Conservation (phyloP, 495 filamentous ascomycete species). For the Penicillium dipodomyicola region DNA sequence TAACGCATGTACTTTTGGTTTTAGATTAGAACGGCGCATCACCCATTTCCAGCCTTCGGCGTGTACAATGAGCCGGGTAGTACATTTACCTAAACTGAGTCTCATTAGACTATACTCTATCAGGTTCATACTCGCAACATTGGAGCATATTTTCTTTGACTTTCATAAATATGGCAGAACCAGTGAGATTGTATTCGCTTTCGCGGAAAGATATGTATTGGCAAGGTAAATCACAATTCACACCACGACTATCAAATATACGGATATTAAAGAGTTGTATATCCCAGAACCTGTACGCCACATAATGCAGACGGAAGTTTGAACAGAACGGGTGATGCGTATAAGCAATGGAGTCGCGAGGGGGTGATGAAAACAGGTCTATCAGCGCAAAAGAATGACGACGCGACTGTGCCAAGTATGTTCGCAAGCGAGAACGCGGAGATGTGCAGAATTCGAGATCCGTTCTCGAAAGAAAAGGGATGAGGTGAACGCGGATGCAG, state of each 20-base stretch:
- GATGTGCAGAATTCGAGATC: not conserved
- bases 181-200: not conserved
- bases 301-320: slow-evolving; percentile 1
- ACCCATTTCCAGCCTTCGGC: not conserved
- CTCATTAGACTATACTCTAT: too few species aligned
- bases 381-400: not conserved
- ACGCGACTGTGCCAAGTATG: not conserved
- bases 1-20: not conserved
- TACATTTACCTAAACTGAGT: not conserved
- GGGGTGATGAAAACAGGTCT: not conserved
- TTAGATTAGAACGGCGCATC: not conserved
- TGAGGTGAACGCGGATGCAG: not conserved
- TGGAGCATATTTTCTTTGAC: not conserved
- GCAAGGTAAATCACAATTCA: not conserved
- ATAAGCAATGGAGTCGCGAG: not conserved
- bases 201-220: not conserved
- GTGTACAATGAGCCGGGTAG: not conserved
- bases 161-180: not conserved
- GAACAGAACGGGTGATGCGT: not conserved
- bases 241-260: not conserved
- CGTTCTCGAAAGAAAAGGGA: not conserved
- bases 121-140: too few species aligned
- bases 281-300: slow-evolving; percentile 2
- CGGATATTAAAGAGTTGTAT: not conserved
- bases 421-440: not conserved